These are phyloP conservation scores for Solanum medicagineum DNA, from an alignment of 257 asterid genomes.

Conservation along the genomic window DNA sequence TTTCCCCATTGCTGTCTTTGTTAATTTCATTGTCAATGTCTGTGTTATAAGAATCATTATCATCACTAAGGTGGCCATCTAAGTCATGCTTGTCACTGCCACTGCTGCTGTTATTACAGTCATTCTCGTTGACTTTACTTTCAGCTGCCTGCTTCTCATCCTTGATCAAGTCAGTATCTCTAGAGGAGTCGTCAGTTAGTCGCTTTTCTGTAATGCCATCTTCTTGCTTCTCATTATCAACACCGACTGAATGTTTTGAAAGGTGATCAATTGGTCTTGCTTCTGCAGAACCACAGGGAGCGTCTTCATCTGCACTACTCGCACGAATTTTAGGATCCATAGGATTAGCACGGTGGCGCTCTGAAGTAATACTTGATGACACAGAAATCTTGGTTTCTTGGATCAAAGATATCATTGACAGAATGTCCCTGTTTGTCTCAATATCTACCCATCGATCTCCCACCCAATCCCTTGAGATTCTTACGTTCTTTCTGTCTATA, in stretches of 20 bases:
- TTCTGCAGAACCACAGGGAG: background rate
- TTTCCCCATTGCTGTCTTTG: slow-evolving; percentile 18
- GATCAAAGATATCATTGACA: slow-evolving; percentile 34
- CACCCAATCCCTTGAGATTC: slow-evolving; percentile 86
- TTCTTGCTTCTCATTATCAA: background rate
- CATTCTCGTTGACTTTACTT: slow-evolving; percentile 20
- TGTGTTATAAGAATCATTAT: slow-evolving; percentile 2
- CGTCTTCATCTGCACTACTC: slow-evolving; percentile 34
- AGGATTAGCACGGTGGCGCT: slow-evolving; percentile 31
- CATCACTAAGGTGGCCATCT: background rate
- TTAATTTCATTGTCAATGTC: slow-evolving; percentile 1
- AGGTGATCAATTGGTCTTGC: background rate
- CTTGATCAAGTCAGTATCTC: slow-evolving; percentile 22
- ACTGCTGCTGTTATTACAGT: slow-evolving; percentile 1
- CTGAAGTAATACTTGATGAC: slow-evolving; percentile 32
- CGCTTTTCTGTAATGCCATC: slow-evolving; percentile 28
- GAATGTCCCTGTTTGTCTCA: slow-evolving; percentile 49
- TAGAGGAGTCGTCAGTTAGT: slow-evolving; percentile 32
- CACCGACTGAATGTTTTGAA: background rate
- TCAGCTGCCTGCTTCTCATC: slow-evolving; percentile 24
- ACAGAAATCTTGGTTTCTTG: slow-evolving; percentile 45
- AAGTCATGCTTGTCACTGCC: slow-evolving; percentile 1
- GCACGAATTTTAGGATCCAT: slow-evolving; percentile 20
- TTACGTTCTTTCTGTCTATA: slow-evolving; percentile 34
- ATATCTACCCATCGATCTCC: slow-evolving; percentile 74